Conservation (phyloP, 441 rosid genomes). For the Rhodomyrtus psidioides region DNA sequence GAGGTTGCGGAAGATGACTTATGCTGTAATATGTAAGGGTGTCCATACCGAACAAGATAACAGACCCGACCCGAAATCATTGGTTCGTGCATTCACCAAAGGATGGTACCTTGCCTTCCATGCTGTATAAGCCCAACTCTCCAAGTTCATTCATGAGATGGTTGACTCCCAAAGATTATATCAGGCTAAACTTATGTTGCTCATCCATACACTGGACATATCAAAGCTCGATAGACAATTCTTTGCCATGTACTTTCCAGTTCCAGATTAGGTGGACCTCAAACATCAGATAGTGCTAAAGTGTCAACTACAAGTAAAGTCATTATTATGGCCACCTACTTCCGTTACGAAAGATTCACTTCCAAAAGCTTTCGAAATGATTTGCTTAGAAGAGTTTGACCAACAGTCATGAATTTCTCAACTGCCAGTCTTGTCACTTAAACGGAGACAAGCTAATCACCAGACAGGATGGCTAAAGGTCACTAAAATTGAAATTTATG, state of each 20-base stretch:
- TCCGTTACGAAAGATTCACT: not conserved
- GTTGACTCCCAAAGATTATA: not conserved
- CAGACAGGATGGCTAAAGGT: not conserved
- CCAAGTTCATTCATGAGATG: not conserved
- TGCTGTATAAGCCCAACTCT: not conserved
- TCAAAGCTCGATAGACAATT: not conserved
- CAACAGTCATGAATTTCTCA: not conserved
- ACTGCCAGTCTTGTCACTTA: not conserved
- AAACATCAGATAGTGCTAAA: not conserved
- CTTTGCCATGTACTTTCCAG: not conserved
- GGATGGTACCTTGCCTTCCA: not conserved
- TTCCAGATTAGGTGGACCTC: not conserved
- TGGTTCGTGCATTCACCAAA: not conserved
- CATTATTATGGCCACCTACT: not conserved
- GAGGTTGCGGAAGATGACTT: not conserved
- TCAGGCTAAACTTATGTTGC: not conserved
- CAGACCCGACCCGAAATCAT: not conserved
- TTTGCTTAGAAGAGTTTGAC: not conserved
- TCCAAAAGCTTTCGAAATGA: not conserved
- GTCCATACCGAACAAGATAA: no score
- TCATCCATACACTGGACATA: not conserved
- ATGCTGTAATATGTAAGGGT: not conserved
- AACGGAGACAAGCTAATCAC: not conserved
- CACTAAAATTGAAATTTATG: not conserved
- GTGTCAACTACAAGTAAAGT: not conserved